Base-by-base conservation (phyloP, 306 rosid genomes). In the Styphnolobium japonicum region DNA sequence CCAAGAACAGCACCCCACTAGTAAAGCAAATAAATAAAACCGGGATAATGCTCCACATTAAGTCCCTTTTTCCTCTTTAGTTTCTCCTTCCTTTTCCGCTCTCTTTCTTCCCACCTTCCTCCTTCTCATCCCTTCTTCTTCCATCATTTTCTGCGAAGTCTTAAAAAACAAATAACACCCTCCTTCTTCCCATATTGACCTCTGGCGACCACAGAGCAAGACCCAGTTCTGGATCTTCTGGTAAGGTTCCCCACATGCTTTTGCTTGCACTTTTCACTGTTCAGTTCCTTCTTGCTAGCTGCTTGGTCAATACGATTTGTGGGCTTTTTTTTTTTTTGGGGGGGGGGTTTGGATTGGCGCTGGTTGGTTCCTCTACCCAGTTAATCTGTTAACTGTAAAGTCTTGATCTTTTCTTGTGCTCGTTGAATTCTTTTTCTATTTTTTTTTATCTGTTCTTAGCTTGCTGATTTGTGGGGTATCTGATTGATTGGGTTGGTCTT, bases 181-280 rank as follows among this genome's bases (percentile, higher is more conserved):
- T 73, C 49, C 56, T 73, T 84, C 83, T 49, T 1, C 66, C 11
- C 2, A 9, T 52, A 25, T 78, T 82, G 62, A 69, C 80, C 66
- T 34, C 0, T 27, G 9, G 6, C 63, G 71, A 14, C 46, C 25
- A 15, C 45, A 2, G 55, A 60, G 7, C 31, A 43, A 80, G 6
- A 80, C 76, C 77, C 48, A 39, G 23, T 75, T 76, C 78, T 75
- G 27, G 63, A 86, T 76, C 70, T 51, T 67, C 71, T 52, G 79
- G 89, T 86, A 83, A 23, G 75, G 0, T 19, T 63, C 29, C 7
- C 42, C 34, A 21, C 4, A 22, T 56, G n/a, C 33, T 56, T 7
- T 52, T 21, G 1, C 22, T 18, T 3, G n/a, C 3, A 12, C 5
- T 2, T 74, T 74, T 42, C 3, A 6, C 7, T 75, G 0, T 76